Base-by-base conservation (phyloP, 768 basidiomycete genomes). In the Kockovaella imperatae region DNA sequence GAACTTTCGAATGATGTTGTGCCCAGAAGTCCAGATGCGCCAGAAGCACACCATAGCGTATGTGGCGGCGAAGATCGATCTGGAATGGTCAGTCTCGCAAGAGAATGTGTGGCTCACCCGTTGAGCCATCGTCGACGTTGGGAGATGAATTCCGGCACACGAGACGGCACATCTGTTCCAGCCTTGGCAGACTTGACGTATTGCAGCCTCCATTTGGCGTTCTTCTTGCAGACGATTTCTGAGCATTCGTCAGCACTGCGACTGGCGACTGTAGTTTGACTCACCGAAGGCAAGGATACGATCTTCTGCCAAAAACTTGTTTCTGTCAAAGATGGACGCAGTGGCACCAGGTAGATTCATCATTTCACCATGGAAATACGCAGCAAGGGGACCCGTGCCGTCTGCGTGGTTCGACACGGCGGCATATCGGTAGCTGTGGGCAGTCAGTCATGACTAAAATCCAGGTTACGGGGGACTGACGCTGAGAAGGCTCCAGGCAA, bases 251-350 rank as follows among this genome's bases (percentile, higher is more conserved):
- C 45, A 42, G 44, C 53, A 51, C 25, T 45, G 42, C 35, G 49
- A 48, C 13, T 15, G n/a, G n/a, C n/a, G n/a, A n/a, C 17, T 23
- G n/a, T 18, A 32, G 8, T 35, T 8, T 4, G 15, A 52, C 57
- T 45, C 40, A 59, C 56, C 57, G 34, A 74, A 86, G 81, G 75
- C 87, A 82, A 56, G 46, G 32, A 55, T 54, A n/a, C 58, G 51
- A 35, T 60, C 56, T 66, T 88, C 87, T 18, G 87, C 87, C 50
- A 88, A 80, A 68, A 88, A 90, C 84, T 88, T 90, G 75, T 89
- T 90, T 34, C 87, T 78, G 72, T 87, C 79, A 74, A 68, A 40
- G 25, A 54, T 52, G 14, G 49, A 52, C 1, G 64, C 64, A 6
- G 52, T 54, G 1, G 59, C 59, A 3, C 64, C 64, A 25, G 64